phyloP scores from a whole-genome alignment of 179 eudicot genomes.

The Silene coronaria region DNA sequence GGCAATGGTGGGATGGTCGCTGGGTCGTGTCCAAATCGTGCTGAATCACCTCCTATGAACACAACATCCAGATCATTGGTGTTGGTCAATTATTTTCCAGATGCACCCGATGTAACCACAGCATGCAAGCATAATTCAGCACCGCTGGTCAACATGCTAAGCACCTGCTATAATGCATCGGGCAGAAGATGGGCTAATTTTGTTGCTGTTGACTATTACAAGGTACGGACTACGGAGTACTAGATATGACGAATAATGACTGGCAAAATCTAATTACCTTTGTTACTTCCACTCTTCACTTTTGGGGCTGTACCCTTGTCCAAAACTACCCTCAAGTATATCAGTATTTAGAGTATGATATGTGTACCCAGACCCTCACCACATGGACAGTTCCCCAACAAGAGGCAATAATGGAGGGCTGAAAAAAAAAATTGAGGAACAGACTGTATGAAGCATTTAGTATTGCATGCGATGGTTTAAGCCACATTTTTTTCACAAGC shows the following conservation, averaged over 20 bases:
- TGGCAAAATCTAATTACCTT: background rate
- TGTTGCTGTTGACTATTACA: constrained; percentile 85
- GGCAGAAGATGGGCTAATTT: constrained; percentile 84
- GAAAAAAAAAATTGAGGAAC: background rate
- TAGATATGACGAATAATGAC: background rate
- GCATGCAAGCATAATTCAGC: constrained; percentile 91
- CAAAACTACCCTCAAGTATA: background rate
- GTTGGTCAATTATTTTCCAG: constrained; percentile 69
- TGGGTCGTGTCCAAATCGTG: constrained; percentile 83
- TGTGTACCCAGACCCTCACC: background rate
- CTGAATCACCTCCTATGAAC: constrained; percentile 75
- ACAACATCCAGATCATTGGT: constrained; percentile 60
- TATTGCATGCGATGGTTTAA: too few relatives aligned
- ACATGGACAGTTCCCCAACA: background rate
- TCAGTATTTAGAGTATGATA: background rate
- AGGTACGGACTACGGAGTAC: constrained; percentile 38
- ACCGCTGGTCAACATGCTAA: constrained; percentile 54
- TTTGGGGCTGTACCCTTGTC: background rate
- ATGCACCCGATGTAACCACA: constrained; percentile 45
- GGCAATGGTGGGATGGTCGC: constrained; percentile 72
- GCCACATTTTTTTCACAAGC: too few relatives aligned
- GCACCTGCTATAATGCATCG: constrained; percentile 65
- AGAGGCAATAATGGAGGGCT: background rate
- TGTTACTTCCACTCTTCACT: background rate
- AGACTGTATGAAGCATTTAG: background rate